Evolutionary conservation across 768 basidiomycete species (phyloP).

Genomic region (Auriscalpium vulgare): DNA sequence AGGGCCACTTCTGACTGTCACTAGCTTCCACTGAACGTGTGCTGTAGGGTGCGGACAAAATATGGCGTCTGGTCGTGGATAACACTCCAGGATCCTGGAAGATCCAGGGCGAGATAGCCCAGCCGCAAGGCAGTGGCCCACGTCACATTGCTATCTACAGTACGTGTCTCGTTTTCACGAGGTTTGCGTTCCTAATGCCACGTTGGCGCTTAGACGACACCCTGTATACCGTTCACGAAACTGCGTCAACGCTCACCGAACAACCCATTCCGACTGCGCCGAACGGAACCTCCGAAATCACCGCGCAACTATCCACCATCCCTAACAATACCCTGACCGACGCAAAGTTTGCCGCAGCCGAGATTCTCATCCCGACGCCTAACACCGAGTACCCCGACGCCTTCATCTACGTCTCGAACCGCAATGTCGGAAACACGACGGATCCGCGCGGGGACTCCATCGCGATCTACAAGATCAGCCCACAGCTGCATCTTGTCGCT

Average conservation of each 20-base stretch:
- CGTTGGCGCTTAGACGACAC: conserved; percentile 31
- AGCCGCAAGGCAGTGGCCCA: conserved; percentile 56
- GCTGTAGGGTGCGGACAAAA: conserved; percentile 53
- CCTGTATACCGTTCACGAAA: conserved; percentile 48
- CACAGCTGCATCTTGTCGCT: conserved; percentile 32
- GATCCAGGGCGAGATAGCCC: conserved; percentile 54
- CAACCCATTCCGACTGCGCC: conserved; percentile 46
- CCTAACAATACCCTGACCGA: conserved; percentile 31
- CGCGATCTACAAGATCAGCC: conserved; percentile 38
- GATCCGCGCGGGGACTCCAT: conserved; percentile 55
- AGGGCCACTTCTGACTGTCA: conserved; percentile 10
- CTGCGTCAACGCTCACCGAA: conserved; percentile 47
- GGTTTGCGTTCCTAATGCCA: not conserved
- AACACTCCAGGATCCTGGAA: conserved; percentile 35
- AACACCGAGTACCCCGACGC: conserved; percentile 38
- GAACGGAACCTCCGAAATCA: conserved; percentile 41
- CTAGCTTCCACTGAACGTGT: conserved; percentile 19
- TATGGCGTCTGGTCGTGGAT: conserved; percentile 53
- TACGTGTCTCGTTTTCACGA: conserved; percentile 17
- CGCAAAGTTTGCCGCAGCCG: conserved; percentile 43
- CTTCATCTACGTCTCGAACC: conserved; percentile 65
- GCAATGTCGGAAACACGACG: conserved; percentile 42
- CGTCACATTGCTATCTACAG: conserved; percentile 35
- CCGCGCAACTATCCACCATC: conserved; percentile 43
- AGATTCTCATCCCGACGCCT: conserved; percentile 52